Conservation (phyloP, 768 basidiomycete species). For the Lentinula sp. region DNA sequence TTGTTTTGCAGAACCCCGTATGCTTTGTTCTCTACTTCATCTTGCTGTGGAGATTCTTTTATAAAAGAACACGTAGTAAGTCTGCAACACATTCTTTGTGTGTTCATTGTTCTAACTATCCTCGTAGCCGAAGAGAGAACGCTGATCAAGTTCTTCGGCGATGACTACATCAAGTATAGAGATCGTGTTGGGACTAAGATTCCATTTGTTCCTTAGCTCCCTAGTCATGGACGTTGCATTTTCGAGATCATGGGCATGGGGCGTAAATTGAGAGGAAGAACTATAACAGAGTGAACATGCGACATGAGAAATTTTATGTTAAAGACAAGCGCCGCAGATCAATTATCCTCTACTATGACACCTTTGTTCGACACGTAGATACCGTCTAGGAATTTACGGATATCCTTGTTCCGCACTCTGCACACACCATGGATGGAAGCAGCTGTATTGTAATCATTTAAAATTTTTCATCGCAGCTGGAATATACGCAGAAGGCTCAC, state of each 20-base stretch:
- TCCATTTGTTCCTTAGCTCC: constrained; percentile 66
- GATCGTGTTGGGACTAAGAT: constrained; percentile 78
- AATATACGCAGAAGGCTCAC: constrained; percentile 28
- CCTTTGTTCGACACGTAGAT: constrained; percentile 86
- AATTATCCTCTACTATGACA: constrained; percentile 49
- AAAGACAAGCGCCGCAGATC: constrained; percentile 11
- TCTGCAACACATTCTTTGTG: constrained; percentile 8
- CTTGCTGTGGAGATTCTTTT: constrained; percentile 86
- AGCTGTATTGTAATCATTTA: constrained; percentile 35
- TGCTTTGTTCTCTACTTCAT: constrained; percentile 59
- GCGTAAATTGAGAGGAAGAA: not conserved
- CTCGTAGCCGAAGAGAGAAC: constrained; percentile 71
- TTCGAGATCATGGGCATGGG: not conserved
- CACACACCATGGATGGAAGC: constrained; percentile 96
- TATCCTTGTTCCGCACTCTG: constrained; percentile 99
- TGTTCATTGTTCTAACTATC: not conserved
- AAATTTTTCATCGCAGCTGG: not conserved
- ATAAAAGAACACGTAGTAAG: constrained; percentile 71
- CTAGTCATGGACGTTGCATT: not conserved
- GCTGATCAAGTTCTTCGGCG: constrained; percentile 84
- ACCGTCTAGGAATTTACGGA: constrained; percentile 97
- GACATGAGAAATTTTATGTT: constrained; percentile 19
- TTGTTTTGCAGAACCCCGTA: constrained; percentile 83
- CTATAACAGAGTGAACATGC: constrained; percentile 12
- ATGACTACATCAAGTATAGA: constrained; percentile 77